Evolutionary conservation across 2,329 filamentous ascomycete species (phyloP).

Genomic region (Neofusicoccum sp.): DNA sequence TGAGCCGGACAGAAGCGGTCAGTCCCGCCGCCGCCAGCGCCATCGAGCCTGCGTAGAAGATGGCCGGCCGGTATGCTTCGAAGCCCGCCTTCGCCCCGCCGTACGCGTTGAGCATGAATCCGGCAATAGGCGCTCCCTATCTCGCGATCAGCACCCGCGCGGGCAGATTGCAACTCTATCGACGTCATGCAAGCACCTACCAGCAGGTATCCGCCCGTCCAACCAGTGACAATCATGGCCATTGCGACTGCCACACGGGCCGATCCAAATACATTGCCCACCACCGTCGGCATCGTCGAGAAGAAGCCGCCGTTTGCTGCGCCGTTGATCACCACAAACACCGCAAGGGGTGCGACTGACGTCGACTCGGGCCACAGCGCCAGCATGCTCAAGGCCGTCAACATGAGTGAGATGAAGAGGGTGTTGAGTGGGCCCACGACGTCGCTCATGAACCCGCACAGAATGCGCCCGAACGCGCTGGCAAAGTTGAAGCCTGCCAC

Average conservation of each 20-base stretch:
- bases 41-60: slow-evolving; percentile 22
- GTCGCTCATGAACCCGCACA: slow-evolving; percentile 51
- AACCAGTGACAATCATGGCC: slow-evolving; percentile 62
- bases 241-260: slow-evolving; percentile 56
- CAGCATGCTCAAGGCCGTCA: slow-evolving; percentile 59
- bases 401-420: slow-evolving; percentile 46
- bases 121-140: slow-evolving; percentile 21
- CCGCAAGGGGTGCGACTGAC: slow-evolving; percentile 52
- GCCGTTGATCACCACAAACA: slow-evolving; percentile 61
- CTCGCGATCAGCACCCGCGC: slow-evolving; percentile 8
- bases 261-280: slow-evolving; percentile 59
- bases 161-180: neutral
- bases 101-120: slow-evolving; percentile 21
- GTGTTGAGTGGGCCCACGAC: slow-evolving; percentile 33
- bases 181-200: slow-evolving; percentile 42
- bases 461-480: slow-evolving; percentile 57
- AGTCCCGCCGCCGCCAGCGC: slow-evolving; percentile 18
- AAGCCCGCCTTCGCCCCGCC: slow-evolving; percentile 20
- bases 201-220: slow-evolving; percentile 55
- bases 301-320: slow-evolving; percentile 63
- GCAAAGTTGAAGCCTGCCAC: slow-evolving; percentile 62
- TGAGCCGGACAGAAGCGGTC: slow-evolving; percentile 19
- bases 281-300: slow-evolving; percentile 61
- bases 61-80: slow-evolving; percentile 21
- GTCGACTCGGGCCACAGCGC: slow-evolving; percentile 61